phyloP scores from a whole-genome alignment of 2,329 filamentous ascomycete genomes.

The Colletotrichum sp. region DNA sequence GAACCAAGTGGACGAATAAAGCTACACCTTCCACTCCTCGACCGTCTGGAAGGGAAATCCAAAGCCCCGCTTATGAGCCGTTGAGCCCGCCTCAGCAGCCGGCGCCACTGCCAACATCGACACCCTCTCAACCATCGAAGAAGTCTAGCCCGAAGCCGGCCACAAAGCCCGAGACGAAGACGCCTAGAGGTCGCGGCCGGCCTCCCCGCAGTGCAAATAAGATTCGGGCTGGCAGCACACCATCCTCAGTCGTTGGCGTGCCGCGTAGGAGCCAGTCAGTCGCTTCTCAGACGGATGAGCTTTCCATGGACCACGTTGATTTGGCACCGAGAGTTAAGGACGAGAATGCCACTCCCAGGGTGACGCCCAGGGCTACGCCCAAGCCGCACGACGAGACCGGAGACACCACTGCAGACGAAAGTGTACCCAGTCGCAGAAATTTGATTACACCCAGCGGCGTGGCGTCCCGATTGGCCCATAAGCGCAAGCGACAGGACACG shows the following conservation, averaged over 20 bases:
- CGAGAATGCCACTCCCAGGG: constrained; percentile 54
- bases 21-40: constrained; percentile 64
- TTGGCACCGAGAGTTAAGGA: constrained; percentile 58
- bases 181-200: constrained; percentile 37
- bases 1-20: constrained; percentile 64
- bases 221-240: constrained; percentile 36
- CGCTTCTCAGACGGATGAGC: constrained; percentile 52
- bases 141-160: constrained; percentile 40
- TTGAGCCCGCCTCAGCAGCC: constrained; percentile 58
- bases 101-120: constrained; percentile 38
- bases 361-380: constrained; percentile 36
- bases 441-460: constrained; percentile 41
- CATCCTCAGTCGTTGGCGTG: constrained; percentile 32
- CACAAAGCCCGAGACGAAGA: constrained; percentile 28
- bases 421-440: constrained; percentile 43
- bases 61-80: constrained; percentile 63
- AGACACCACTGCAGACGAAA: constrained; percentile 62
- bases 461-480: constrained; percentile 43
- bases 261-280: constrained; percentile 51
- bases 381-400: constrained; percentile 57
- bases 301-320: constrained; percentile 47
- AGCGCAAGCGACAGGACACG: constrained; percentile 64
- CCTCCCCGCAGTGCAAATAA: constrained; percentile 41
- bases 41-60: constrained; percentile 39
- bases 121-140: constrained; percentile 34